Conservation (phyloP, 2,329 filamentous ascomycete species). For the Diaporthe citriasiana region DNA sequence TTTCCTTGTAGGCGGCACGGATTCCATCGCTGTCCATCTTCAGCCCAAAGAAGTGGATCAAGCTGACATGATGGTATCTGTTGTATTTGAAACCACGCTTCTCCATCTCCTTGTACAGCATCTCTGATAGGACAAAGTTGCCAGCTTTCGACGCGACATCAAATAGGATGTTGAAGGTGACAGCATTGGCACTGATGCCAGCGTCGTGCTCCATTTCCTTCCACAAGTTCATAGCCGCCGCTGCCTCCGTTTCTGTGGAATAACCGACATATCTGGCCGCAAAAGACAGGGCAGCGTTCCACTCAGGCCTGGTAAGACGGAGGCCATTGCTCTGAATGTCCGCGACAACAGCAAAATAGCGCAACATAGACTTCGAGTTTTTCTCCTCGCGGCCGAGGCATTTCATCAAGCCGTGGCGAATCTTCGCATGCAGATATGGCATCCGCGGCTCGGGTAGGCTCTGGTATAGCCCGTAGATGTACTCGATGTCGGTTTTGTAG, state of each 20-base stretch:
- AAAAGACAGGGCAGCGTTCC: constrained; percentile 88
- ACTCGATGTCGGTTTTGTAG: constrained; percentile 55
- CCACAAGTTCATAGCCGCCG: constrained; percentile 84
- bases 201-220: constrained; percentile 87
- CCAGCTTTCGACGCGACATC: constrained; percentile 88
- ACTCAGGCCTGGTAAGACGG: constrained; percentile 76
- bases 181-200: constrained; percentile 74
- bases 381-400: constrained; percentile 76
- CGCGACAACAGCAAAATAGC: constrained; percentile 86
- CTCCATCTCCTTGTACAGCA: constrained; percentile 86
- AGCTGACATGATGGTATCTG: constrained; percentile 83
- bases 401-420: constrained; percentile 76
- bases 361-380: constrained; percentile 75
- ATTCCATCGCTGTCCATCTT: constrained; percentile 80
- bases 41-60: constrained; percentile 88
- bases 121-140: constrained; percentile 86
- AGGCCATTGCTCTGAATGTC: constrained; percentile 85
- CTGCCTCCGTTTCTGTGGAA: constrained; percentile 71
- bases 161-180: constrained; percentile 96
- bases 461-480: constrained; percentile 64
- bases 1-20: constrained; percentile 82
- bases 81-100: constrained; percentile 76
- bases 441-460: constrained; percentile 67
- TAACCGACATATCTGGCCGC: constrained; percentile 78
- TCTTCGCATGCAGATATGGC: constrained; percentile 61